Base-by-base conservation (phyloP, 2,329 filamentous ascomycete genomes). In the Penicillium sp. region DNA sequence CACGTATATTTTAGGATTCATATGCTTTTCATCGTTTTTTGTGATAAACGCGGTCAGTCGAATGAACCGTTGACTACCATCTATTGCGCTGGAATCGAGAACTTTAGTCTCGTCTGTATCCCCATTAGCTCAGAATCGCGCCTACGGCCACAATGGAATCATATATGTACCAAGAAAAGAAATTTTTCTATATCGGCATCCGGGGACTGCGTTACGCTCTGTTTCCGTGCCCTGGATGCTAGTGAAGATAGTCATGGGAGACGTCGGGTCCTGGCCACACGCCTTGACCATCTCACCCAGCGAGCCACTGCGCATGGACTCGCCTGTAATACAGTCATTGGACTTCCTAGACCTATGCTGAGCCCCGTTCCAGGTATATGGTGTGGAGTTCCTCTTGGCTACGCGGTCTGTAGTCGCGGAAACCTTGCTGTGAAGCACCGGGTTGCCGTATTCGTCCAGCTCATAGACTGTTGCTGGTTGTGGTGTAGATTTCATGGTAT, bases 241-340 rank as follows among this genome's bases (percentile, higher is more conserved):
- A 50, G 49, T 58, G 44, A 58, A 62, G 40, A 62, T 60, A 13
- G 52, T 62, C 43, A 62, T 47, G 21, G 52, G 47, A 33, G 26
- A 14, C 4, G 29, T 36, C 21, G 40, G 29, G 14, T 44, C 28
- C 10, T 21, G 46, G 18, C 49, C 36, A 10, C 24, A 42, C 10
- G 42, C 42, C 42, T 45, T 51, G n/a, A 58, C 48, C 54, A 60
- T 54, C 19, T 56, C 39, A 39, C 51, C 43, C n/a, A 62, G 51
- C 10, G 59, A 46, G 14, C 51, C 50, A 13, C 37, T 54, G 31
- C 39, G 36, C 16, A 28, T 58, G 3, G 43, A 60, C 45, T 54
- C 49, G 36, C 59, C 59, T 26, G 29, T 45, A 33, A 51, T 29
- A 31, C 31, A 52, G 34, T 36, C 36, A 34, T 28, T 43, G 14